These are phyloP conservation scores for Agaricus blazei DNA, from an alignment of 768 basidiomycete genomes.

Conservation along the genomic window DNA sequence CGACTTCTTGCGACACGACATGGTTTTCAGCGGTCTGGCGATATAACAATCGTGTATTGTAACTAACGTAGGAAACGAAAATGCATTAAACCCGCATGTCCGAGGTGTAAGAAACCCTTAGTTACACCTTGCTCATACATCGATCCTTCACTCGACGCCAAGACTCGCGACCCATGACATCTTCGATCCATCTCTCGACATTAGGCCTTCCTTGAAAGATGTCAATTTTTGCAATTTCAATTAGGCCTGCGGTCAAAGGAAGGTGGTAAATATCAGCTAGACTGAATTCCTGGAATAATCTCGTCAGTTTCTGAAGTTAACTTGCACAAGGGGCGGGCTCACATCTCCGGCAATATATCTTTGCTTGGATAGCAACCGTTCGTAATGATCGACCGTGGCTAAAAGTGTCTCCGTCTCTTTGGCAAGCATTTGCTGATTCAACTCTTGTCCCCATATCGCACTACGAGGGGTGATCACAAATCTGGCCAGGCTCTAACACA, in stretches of 20 bases:
- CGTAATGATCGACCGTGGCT: constrained; percentile 38
- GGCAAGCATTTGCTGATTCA: constrained; percentile 22
- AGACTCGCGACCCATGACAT: neutral
- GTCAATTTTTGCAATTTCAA: neutral
- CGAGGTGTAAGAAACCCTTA: no score
- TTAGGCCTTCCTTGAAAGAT: neutral
- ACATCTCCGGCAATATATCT: constrained; percentile 42
- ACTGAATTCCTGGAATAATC: neutral
- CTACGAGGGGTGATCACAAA: no score
- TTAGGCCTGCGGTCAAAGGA: neutral
- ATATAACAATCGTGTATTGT: no score
- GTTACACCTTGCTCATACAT: no score
- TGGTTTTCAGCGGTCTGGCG: no score
- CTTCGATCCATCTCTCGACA: neutral
- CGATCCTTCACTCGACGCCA: neutral
- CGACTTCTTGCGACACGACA: no score
- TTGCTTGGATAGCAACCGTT: constrained; percentile 38
- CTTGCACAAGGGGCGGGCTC: neutral
- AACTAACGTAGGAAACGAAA: no score
- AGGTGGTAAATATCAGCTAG: neutral
- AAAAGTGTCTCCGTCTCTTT: constrained; percentile 20
- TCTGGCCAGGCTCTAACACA: constrained; percentile 7
- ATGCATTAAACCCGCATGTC: no score
- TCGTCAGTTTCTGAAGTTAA: neutral
- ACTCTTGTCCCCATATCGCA: no score